phyloP scores from a whole-genome alignment of 257 asterid genomes.

The Przewalskia tangutica region DNA sequence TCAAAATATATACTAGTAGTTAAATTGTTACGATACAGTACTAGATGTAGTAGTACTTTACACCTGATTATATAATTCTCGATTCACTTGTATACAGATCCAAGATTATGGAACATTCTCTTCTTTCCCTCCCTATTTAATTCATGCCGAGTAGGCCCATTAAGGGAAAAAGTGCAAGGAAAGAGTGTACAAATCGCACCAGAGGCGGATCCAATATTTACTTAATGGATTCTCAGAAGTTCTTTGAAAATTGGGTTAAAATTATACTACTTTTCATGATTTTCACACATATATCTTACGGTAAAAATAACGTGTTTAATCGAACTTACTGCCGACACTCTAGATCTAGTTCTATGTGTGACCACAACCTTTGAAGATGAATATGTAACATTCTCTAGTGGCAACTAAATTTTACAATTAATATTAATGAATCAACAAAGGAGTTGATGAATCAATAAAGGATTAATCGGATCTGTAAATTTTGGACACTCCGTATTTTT shows the following conservation, averaged over 20 bases:
- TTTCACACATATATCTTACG: neutral
- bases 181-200: too few species aligned
- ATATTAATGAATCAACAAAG: neutral
- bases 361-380: neutral
- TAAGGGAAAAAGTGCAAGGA: neutral
- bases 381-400: neutral
- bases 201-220: neutral
- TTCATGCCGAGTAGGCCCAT: neutral
- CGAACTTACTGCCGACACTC: neutral
- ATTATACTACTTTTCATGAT: neutral
- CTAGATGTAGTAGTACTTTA: neutral
- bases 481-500: neutral
- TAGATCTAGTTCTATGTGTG: neutral
- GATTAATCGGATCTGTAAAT: neutral
- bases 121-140: neutral
- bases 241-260: neutral
- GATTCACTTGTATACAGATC: neutral
- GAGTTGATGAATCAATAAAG: neutral
- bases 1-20: too few species aligned
- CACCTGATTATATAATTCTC: neutral
- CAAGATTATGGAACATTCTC: neutral
- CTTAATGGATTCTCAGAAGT: neutral
- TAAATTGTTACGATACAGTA: neutral
- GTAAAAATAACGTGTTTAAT: neutral
- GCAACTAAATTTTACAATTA: neutral